phyloP scores from a whole-genome alignment of 2,329 filamentous ascomycete species.

The Lecanosticta acicola region DNA sequence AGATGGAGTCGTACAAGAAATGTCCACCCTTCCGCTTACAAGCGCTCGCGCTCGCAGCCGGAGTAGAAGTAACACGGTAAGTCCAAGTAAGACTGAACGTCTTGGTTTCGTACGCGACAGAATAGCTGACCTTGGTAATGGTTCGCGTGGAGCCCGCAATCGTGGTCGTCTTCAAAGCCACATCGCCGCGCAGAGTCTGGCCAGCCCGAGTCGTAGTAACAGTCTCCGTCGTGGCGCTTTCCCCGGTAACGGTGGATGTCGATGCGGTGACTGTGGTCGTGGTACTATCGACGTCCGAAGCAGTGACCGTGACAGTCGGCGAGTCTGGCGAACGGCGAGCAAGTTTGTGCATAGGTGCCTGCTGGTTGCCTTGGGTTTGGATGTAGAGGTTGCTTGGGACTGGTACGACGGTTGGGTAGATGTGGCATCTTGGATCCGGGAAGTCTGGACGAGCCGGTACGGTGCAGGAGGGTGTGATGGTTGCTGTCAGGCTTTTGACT shows the following conservation, averaged over 20 bases:
- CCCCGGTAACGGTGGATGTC: slow-evolving; percentile 22
- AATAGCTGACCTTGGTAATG: not conserved
- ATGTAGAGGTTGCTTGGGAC: slow-evolving; percentile 1
- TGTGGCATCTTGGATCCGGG: slow-evolving; percentile 10
- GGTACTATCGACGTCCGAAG: slow-evolving; percentile 6
- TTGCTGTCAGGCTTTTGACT: slow-evolving; percentile 22
- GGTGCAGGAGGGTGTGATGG: slow-evolving; percentile 27
- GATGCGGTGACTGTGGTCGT: slow-evolving; percentile 23
- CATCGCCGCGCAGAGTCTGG: slow-evolving; percentile 29
- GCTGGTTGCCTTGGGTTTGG: not conserved
- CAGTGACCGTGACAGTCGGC: not conserved
- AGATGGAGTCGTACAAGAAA: too few relatives aligned
- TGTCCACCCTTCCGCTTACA: not conserved
- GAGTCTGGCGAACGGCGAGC: not conserved
- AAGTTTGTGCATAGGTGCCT: slow-evolving; percentile 3
- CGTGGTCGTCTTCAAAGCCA: slow-evolving; percentile 22
- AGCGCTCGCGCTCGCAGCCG: not conserved
- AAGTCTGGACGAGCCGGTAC: slow-evolving; percentile 7
- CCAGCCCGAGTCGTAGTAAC: slow-evolving; percentile 24
- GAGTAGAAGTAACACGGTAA: not conserved
- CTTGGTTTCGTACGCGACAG: not conserved
- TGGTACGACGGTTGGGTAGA: slow-evolving; percentile 11
- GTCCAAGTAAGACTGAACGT: not conserved
- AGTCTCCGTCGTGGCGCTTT: slow-evolving; percentile 26
- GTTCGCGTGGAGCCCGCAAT: not conserved